Conservation (phyloP, 345 rosid species). For the Eucalyptus erythrocorys region DNA sequence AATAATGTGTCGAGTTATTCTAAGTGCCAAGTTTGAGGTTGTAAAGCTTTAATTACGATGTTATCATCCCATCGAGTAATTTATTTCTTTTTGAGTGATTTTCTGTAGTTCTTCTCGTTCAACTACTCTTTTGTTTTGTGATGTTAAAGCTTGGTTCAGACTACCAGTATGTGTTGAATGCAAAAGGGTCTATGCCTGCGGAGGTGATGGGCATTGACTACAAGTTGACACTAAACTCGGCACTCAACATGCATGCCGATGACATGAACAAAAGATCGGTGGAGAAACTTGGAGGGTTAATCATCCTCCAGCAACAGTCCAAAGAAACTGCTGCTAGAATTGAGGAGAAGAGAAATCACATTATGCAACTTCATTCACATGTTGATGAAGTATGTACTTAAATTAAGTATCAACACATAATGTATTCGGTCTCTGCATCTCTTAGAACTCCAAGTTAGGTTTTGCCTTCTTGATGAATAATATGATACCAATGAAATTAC, state of each 20-base stretch:
- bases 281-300: conserved; percentile 39
- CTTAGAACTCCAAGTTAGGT: background rate
- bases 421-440: background rate
- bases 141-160: background rate
- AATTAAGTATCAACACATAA: background rate
- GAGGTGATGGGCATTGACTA: conserved; percentile 77
- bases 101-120: background rate
- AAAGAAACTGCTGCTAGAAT: conserved; percentile 40
- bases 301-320: conserved; percentile 34
- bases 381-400: conserved; percentile 35
- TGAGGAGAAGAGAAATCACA: conserved; percentile 27
- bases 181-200: conserved; percentile 38
- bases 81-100: background rate
- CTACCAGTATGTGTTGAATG: conserved; percentile 43
- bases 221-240: conserved; percentile 51
- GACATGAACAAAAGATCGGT: conserved; percentile 35
- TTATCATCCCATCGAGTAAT: background rate
- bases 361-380: conserved; percentile 27
- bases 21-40: background rate
- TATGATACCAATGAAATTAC: background rate
- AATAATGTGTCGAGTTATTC: background rate
- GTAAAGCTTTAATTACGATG: background rate
- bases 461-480: background rate
- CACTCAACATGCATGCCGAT: conserved; percentile 33
- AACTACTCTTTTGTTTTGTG: background rate